Evolutionary conservation across 2,329 filamentous ascomycete genomes (phyloP), one percentile per base, ranked within the genome.

Genomic region (Colletotrichum sp.): DNA sequence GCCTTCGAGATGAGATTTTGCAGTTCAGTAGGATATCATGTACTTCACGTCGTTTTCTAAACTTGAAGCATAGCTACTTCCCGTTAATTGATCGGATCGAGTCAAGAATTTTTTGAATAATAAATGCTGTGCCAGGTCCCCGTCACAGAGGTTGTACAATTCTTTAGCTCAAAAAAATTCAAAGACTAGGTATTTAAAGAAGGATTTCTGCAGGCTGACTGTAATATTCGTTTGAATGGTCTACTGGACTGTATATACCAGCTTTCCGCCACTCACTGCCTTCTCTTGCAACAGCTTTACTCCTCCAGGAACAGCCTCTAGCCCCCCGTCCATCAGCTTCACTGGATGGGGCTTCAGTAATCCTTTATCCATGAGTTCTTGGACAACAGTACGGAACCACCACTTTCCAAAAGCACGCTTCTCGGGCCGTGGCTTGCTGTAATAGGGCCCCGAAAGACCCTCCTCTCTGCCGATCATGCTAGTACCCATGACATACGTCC

Each of bases 391-490:
- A 8, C 67, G 49, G 26, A 60, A 39, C 55, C 67, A 69, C 67
- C 63, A 66, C 24, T 66, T 59, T 1, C 67, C 67, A 28, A 69
- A 69, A 12, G 28, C 67, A 10, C 67, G 67, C 52, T n/a, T 57
- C 16, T 69, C 67, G 3, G 49, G 49, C 0, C 34, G 21, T 26
- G 67, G 28, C 52, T 57, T 57, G 28, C 52, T 59, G 52, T 60
- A 57, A 60, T 69, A 69, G 3, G 49, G 28, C 6, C 67, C 55
- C 21, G 32, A 30, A 18, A 69, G 49, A 16, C 49, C 67, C 15
- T 39, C 32, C 32, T 69, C 67, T n/a, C 49, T 34, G 10, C 67
- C 67, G 2, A 60, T 59, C 67, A 69, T 69, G 26, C 67, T 57
- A 4, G 55, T 69, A 6, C 67, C 67, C 32, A 66, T 66, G 21